Evolutionary conservation across 495 filamentous ascomycete species (phyloP).

Genomic region (Penicillium fimorum): DNA sequence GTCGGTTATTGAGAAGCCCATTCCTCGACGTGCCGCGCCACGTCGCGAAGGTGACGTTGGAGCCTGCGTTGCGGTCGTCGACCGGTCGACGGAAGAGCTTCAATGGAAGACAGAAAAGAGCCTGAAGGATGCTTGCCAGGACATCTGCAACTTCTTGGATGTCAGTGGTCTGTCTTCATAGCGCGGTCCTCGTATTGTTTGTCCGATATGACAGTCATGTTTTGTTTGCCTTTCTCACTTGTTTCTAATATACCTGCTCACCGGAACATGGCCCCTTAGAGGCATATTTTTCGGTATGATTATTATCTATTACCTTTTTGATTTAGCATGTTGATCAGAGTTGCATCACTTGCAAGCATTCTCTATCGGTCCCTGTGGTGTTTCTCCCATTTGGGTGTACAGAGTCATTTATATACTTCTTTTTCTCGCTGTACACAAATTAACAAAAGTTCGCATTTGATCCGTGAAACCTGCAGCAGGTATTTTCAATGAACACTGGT

Average conservation of each 20-base stretch:
- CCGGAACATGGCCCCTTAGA: not conserved
- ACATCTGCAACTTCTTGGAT: slow-evolving; percentile 70
- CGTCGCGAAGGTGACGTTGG: slow-evolving; percentile 75
- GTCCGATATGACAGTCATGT: not conserved
- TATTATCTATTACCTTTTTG: slow-evolving; percentile 7
- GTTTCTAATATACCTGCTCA: slow-evolving; percentile 16
- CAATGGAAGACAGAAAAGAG: slow-evolving; percentile 83
- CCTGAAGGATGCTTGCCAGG: slow-evolving; percentile 77
- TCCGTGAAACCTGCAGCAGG: not conserved
- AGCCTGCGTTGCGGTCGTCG: slow-evolving; percentile 75
- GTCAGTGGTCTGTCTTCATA: slow-evolving; percentile 37
- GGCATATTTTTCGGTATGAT: slow-evolving; percentile 8
- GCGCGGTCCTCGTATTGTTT: not conserved
- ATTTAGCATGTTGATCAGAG: slow-evolving; percentile 15
- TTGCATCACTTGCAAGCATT: slow-evolving; percentile 15
- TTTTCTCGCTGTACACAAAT: not conserved
- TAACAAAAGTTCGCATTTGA: not conserved
- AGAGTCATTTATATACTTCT: slow-evolving; percentile 1
- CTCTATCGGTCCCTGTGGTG: not conserved
- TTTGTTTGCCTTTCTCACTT: slow-evolving; percentile 12
- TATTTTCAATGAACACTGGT: not conserved
- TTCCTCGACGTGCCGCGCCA: slow-evolving; percentile 63
- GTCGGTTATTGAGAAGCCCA: slow-evolving; percentile 36
- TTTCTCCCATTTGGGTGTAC: not conserved
- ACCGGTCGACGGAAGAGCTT: slow-evolving; percentile 81